A percentile compares a stretch with the other conserved stretches of the same genome.
Conservation (phyloP, 345 rosid genomes). For the Microcos paniculata region DNA sequence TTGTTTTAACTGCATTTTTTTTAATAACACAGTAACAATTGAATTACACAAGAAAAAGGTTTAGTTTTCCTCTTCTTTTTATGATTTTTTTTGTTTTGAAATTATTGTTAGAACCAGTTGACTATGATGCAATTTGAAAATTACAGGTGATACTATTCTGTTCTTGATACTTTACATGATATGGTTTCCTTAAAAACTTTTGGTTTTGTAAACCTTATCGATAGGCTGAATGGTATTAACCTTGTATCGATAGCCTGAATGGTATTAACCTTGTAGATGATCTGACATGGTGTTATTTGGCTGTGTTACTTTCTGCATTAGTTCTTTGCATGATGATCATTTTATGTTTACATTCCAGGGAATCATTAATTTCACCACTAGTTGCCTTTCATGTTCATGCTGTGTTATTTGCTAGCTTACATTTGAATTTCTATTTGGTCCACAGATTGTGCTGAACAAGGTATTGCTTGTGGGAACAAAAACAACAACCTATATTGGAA, state of each 20-base stretch:
- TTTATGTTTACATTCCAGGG: neutral
- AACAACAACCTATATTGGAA: conserved; percentile 77
- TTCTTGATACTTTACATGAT: neutral
- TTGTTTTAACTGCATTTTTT: neutral
- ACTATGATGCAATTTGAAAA: neutral
- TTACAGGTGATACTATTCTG: neutral
- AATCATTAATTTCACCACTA: neutral
- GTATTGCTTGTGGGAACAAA: conserved; percentile 95
- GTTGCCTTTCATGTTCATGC: neutral
- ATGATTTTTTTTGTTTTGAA: neutral
- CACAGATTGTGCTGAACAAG: conserved; percentile 78
- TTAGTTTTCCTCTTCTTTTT: neutral
- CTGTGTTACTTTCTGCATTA: neutral
- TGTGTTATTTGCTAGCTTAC: neutral
- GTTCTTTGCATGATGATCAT: neutral
- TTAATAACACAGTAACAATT: neutral
- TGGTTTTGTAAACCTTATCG: neutral
- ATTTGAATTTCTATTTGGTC: conserved; percentile 18
- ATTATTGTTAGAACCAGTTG: neutral
- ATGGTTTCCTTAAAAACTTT: neutral
- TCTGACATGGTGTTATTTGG: neutral
- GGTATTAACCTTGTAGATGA: neutral
- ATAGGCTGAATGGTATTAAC: neutral
- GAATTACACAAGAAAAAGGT: neutral
- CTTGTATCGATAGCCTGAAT: neutral